Conservation (phyloP, 108 stramenopile genomes). For the Discostella pseudostelligera region DNA sequence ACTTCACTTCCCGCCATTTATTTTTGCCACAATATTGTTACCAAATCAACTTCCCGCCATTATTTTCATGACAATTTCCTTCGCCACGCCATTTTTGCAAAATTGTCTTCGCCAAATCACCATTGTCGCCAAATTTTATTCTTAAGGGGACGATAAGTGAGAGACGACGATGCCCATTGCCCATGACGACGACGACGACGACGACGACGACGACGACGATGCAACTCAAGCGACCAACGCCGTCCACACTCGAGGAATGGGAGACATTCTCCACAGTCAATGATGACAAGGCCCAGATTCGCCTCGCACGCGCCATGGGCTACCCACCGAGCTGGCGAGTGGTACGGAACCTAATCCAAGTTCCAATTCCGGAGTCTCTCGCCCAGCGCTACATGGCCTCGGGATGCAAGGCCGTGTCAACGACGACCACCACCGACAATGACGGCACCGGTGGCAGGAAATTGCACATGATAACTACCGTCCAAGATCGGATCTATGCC, state of each 20-base stretch:
- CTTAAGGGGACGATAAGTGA: too few relatives aligned
- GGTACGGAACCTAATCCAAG: constrained; percentile 47
- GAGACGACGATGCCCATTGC: too few relatives aligned
- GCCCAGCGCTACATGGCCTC: constrained; percentile 18
- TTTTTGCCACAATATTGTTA: too few relatives aligned
- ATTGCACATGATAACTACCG: constrained; percentile 25
- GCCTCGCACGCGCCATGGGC: constrained; percentile 76
- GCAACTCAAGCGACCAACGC: constrained; percentile 31
- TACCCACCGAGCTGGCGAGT: constrained; percentile 83
- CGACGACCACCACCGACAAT: too few relatives aligned
- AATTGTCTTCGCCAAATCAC: too few relatives aligned
- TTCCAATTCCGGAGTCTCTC: constrained; percentile 34
- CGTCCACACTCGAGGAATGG: constrained; percentile 49
- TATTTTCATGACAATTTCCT: too few relatives aligned
- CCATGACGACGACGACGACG: too few relatives aligned
- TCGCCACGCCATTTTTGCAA: too few relatives aligned
- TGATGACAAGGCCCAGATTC: constrained; percentile 43
- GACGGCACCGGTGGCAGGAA: constrained; percentile 5
- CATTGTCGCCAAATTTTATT: too few relatives aligned
- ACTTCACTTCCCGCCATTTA: too few relatives aligned
- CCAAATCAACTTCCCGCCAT: too few relatives aligned
- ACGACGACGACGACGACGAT: constrained; percentile 6
- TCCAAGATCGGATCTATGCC: constrained; percentile 50
- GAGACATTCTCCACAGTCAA: constrained; percentile 43
- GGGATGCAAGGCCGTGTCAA: constrained; percentile 7